A percentile compares a stretch with the other conserved stretches of the same genome.
Evolutionary conservation across 352 stramenopile species (phyloP).

Genomic region (Phytophthora cajani): DNA sequence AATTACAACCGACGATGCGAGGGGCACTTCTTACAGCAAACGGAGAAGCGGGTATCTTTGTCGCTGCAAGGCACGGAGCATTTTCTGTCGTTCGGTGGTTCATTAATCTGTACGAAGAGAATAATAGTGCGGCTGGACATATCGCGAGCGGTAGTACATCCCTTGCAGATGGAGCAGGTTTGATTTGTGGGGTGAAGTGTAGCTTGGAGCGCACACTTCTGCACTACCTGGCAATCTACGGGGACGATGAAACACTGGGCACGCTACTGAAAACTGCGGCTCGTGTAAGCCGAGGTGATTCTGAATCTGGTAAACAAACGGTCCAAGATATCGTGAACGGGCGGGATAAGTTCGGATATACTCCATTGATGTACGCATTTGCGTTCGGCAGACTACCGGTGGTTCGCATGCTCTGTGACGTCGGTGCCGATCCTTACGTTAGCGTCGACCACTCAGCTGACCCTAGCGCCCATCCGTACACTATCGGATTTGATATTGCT

Average conservation of each 20-base stretch:
- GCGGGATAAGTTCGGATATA: conserved; percentile 53
- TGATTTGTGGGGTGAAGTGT: conserved; percentile 28
- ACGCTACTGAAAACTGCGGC: conserved; percentile 17
- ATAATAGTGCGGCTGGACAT: background rate
- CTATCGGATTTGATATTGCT: conserved; percentile 51
- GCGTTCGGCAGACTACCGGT: conserved; percentile 49
- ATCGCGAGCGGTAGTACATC: background rate
- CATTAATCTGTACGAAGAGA: conserved; percentile 35
- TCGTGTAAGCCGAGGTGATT: background rate
- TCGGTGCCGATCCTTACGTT: conserved; percentile 42
- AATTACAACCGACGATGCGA: conserved; percentile 14
- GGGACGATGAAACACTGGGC: conserved; percentile 43
- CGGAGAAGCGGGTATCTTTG: conserved; percentile 56
- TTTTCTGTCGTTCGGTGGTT: conserved; percentile 69
- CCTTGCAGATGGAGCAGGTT: background rate
- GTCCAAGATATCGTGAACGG: conserved; percentile 32
- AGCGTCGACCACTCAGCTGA: conserved; percentile 57
- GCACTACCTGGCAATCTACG: conserved; percentile 56
- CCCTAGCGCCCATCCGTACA: conserved; percentile 55
- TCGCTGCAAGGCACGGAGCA: conserved; percentile 44
- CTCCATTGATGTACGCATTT: conserved; percentile 61
- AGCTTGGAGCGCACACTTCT: conserved; percentile 42
- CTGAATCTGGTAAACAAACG: background rate
- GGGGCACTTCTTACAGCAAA: conserved; percentile 33
- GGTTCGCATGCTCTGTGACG: conserved; percentile 37